Evolutionary conservation across 306 rosid genomes (phyloP).

Genomic region (Quercus aquifolioides): DNA sequence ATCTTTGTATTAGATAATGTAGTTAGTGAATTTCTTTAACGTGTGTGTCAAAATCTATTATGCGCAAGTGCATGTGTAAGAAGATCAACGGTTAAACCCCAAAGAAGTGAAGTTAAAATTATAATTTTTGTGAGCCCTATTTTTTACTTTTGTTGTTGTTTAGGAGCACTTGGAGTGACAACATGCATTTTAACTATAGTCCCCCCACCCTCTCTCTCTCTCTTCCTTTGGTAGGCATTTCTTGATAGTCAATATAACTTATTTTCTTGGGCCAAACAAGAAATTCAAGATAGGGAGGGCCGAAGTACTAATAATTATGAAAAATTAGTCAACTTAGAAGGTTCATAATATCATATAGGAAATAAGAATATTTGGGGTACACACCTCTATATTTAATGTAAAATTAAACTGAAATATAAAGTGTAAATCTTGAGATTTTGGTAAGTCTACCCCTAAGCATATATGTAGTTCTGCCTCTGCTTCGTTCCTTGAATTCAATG

Average conservation of each 20-base stretch:
- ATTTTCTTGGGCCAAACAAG: too few relatives aligned
- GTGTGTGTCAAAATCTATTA: neutral
- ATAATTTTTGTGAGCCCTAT: neutral
- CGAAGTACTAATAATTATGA: too few relatives aligned
- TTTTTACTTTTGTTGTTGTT: neutral
- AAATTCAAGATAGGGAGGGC: too few relatives aligned
- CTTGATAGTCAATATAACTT: neutral
- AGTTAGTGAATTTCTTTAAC: neutral
- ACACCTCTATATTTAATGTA: too few relatives aligned
- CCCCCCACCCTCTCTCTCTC: too few relatives aligned
- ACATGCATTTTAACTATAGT: neutral
- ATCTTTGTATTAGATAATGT: neutral
- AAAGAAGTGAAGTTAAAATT: neutral
- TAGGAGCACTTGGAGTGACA: neutral
- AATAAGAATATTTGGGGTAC: too few relatives aligned
- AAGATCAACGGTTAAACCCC: neutral
- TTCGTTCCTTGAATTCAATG: neutral
- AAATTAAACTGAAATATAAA: too few relatives aligned
- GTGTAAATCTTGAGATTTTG: too few relatives aligned
- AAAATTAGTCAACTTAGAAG: too few relatives aligned
- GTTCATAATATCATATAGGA: too few relatives aligned
- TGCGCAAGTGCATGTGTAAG: neutral
- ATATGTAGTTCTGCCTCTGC: too few relatives aligned
- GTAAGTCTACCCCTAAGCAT: too few relatives aligned
- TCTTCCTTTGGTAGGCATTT: neutral